Percentiles rank a stretch among this genome's conserved stretches.
These are phyloP conservation scores for Hordeum marinum DNA, from an alignment of 176 grass and related monocot species.

Conservation along the genomic window DNA sequence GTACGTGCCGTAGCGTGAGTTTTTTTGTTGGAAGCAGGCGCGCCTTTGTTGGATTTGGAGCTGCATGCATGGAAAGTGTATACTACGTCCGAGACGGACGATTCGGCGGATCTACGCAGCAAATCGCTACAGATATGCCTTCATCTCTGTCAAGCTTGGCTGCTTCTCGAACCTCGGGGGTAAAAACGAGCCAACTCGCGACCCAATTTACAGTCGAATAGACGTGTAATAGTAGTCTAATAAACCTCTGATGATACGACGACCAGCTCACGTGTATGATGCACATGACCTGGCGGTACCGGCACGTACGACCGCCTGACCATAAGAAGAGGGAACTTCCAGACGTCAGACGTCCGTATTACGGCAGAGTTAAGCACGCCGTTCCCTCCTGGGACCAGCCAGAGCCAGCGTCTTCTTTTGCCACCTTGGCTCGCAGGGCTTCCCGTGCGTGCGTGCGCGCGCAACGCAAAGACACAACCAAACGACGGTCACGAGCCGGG, in stretches of 20 bases:
- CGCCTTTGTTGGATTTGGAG: no score
- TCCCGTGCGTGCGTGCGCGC: background rate
- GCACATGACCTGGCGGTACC: no score
- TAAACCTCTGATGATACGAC: no score
- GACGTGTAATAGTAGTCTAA: no score
- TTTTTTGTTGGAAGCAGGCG: no score
- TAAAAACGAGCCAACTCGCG: no score
- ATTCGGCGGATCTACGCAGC: background rate
- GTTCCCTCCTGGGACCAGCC: background rate
- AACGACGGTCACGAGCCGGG: conserved; percentile 27
- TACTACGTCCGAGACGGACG: background rate
- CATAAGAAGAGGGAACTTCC: background rate
- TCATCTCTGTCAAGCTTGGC: background rate
- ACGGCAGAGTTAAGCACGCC: conserved; percentile 10
- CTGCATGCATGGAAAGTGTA: no score
- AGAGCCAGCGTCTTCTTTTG: background rate
- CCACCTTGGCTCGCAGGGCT: background rate
- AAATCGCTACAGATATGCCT: background rate
- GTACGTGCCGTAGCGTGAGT: no score
- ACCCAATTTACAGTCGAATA: no score
- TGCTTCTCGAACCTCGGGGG: no score
- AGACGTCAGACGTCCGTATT: background rate
- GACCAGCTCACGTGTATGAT: background rate
- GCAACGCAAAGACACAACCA: background rate
- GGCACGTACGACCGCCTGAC: background rate